Evolutionary conservation across 2,329 filamentous ascomycete genomes (phyloP).

Genomic region (Fusarium oxysporum): DNA sequence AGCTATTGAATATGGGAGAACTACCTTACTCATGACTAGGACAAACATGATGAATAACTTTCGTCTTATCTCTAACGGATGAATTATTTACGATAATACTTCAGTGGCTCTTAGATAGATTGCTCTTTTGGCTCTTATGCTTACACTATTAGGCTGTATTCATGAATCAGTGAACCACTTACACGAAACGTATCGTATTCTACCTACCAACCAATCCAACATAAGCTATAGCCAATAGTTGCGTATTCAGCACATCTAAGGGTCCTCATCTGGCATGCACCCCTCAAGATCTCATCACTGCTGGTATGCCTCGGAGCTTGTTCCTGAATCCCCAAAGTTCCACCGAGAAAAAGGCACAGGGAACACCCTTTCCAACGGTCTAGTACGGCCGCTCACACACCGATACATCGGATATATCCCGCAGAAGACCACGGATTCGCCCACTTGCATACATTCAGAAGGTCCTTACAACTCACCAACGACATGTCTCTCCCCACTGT

Average conservation of each 20-base stretch:
- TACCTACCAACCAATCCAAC: neutral
- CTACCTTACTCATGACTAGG: neutral
- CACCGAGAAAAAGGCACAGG: conserved; percentile 5
- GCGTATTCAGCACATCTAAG: neutral
- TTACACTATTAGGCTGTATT: neutral
- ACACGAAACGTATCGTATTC: neutral
- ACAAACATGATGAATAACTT: neutral
- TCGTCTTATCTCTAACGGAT: neutral
- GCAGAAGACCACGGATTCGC: conserved; percentile 19
- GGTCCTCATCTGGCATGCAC: conserved; percentile 9
- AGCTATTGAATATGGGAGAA: neutral
- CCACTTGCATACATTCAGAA: conserved; percentile 17
- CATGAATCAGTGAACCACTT: neutral
- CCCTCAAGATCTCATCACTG: conserved; percentile 6
- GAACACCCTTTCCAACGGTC: conserved; percentile 15
- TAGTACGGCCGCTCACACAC: conserved; percentile 11
- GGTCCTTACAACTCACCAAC: neutral
- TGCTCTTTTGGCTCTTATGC: neutral
- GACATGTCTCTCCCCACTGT: conserved; percentile 1
- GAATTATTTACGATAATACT: neutral
- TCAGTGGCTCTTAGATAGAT: neutral
- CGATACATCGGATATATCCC: conserved; percentile 18
- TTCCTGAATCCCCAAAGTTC: conserved; percentile 27
- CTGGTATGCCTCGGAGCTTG: neutral
- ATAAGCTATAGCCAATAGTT: neutral